These are phyloP conservation scores for Monosporascus sp. DNA, from an alignment of 2,329 filamentous ascomycete species.

Conservation along the genomic window DNA sequence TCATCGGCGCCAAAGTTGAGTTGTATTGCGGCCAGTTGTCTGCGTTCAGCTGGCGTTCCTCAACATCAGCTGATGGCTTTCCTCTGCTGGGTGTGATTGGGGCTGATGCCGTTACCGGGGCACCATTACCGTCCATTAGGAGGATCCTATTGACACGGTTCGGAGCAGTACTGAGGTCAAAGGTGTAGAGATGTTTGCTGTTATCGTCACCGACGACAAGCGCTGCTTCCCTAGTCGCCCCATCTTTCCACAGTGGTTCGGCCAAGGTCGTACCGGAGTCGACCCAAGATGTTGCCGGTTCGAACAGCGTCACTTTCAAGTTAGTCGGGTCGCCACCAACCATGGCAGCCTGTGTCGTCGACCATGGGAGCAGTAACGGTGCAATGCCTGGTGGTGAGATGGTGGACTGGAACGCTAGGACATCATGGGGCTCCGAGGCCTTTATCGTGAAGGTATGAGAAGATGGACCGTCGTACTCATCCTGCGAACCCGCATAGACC, in stretches of 20 bases:
- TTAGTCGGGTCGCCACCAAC: slow-evolving; percentile 67
- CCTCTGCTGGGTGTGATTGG: slow-evolving; percentile 35
- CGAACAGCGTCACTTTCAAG: slow-evolving; percentile 68
- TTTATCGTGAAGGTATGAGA: slow-evolving; percentile 72
- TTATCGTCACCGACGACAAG: slow-evolving; percentile 69
- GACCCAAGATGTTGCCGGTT: slow-evolving; percentile 57
- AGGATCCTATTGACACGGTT: slow-evolving; percentile 70
- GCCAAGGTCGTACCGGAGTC: slow-evolving; percentile 62
- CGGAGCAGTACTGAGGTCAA: slow-evolving; percentile 69
- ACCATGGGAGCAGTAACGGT: slow-evolving; percentile 73
- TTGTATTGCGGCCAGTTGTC: slow-evolving; percentile 76
- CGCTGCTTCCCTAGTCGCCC: slow-evolving; percentile 52
- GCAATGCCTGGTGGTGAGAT: slow-evolving; percentile 57
- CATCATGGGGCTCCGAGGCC: slow-evolving; percentile 58
- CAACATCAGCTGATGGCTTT: slow-evolving; percentile 15
- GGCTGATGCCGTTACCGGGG: slow-evolving; percentile 41
- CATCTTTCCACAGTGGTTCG: slow-evolving; percentile 54
- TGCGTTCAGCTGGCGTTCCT: slow-evolving; percentile 47
- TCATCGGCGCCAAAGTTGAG: slow-evolving; percentile 61
- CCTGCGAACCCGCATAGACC: slow-evolving; percentile 72
- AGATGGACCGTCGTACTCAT: slow-evolving; percentile 53
- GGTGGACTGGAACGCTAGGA: slow-evolving; percentile 53
- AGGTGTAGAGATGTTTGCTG: slow-evolving; percentile 74
- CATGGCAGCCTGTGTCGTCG: slow-evolving; percentile 64
- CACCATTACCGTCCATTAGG: slow-evolving; percentile 58